These are phyloP conservation scores for Cercospora sp. DNA, from an alignment of 2,329 filamentous ascomycete genomes.

Conservation along the genomic window DNA sequence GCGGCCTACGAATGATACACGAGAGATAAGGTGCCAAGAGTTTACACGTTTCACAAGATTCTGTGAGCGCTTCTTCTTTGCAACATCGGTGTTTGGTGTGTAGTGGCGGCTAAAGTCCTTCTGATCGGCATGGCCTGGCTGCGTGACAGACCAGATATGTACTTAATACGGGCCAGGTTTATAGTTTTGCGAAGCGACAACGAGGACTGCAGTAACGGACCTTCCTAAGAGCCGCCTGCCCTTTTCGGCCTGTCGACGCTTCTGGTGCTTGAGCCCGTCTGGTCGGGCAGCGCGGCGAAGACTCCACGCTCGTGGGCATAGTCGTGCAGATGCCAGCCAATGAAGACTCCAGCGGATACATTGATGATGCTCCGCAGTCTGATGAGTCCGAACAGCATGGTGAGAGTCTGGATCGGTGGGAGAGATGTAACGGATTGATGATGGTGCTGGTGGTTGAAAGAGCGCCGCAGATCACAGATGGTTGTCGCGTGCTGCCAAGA, in stretches of 20 bases:
- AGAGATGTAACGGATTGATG: not conserved
- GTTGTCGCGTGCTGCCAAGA: not conserved
- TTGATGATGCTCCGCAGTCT: constrained; percentile 6
- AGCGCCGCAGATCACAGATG: not conserved
- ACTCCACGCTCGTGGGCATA: not conserved
- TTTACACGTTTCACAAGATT: not conserved
- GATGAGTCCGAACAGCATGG: constrained; percentile 14
- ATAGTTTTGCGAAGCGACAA: not conserved
- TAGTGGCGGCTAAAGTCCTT: not conserved
- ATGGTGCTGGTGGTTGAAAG: not conserved
- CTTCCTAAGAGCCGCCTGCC: not conserved
- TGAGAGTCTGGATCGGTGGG: not conserved
- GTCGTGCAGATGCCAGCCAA: constrained; percentile 13
- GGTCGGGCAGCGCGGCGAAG: constrained; percentile 5
- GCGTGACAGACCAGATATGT: not conserved
- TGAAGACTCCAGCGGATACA: not conserved
- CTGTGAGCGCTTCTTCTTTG: not conserved
- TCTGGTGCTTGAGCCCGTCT: not conserved
- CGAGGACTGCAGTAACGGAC: not conserved
- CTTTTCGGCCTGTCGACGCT: not conserved
- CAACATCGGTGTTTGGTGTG: not conserved
- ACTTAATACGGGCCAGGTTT: not conserved
- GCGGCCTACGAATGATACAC: constrained; percentile 2
- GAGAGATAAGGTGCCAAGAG: constrained; percentile 3
- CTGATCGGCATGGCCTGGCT: not conserved